These are phyloP conservation scores for Prunus campanulata DNA, from an alignment of 306 rosid genomes.

Conservation along the genomic window DNA sequence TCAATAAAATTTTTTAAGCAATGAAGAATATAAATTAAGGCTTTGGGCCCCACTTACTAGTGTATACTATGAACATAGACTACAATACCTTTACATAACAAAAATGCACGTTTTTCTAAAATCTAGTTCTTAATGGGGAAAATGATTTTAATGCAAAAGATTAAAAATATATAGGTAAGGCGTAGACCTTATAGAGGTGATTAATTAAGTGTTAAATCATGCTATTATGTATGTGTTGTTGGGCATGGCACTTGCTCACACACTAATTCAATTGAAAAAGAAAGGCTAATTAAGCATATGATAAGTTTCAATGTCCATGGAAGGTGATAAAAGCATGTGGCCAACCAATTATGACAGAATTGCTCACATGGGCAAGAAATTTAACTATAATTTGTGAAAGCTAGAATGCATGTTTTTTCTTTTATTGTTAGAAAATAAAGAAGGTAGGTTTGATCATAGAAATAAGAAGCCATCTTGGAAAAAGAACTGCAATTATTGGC, in stretches of 20 bases:
- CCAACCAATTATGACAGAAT: slow-evolving; percentile 16
- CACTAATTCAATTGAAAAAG: not conserved
- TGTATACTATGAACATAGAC: not conserved
- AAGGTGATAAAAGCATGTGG: slow-evolving; percentile 9
- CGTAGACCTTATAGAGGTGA: not conserved
- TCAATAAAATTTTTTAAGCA: not conserved
- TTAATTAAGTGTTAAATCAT: not conserved
- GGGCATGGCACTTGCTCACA: not conserved
- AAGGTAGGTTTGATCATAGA: not conserved
- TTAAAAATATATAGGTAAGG: not conserved
- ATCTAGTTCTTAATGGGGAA: not conserved
- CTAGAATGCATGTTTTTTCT: not conserved
- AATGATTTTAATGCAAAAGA: not conserved
- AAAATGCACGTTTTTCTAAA: too few species aligned
- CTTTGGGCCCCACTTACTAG: not conserved
- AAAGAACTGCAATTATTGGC: not conserved
- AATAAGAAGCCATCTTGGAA: not conserved
- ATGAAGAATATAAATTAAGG: not conserved
- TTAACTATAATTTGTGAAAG: not conserved
- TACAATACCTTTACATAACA: too few species aligned
- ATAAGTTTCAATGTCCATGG: not conserved
- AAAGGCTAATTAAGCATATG: not conserved
- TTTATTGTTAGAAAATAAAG: not conserved
- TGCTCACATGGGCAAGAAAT: not conserved
- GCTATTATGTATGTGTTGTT: not conserved